Evolutionary conservation across 345 rosid genomes (phyloP), one percentile per base, ranked within the genome.

Genomic region (Camelina neglecta): DNA sequence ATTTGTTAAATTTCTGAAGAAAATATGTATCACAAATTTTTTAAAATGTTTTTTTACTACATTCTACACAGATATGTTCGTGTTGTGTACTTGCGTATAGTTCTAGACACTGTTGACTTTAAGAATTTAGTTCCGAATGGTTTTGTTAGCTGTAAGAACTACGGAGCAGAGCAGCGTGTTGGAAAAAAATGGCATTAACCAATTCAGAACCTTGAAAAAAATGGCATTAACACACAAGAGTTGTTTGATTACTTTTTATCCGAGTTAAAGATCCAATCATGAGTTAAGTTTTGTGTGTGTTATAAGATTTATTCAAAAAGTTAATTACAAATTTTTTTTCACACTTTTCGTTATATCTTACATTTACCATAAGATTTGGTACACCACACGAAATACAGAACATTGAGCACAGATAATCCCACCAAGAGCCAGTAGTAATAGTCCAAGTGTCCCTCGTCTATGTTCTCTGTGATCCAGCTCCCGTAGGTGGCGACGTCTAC

Each of bases 381-480:
- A 73, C 88, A 83, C 18, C 47, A 71, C 47, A 85, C 23, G 56
- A 67, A 85, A 65, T 80, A 80, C 2, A 81, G 0, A 55, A 87
- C 79, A 72, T 81, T 90, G 44, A 67, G 60, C 21, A 76, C 16
- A 58, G 81, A 60, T 74, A 91, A 51, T 10, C 53, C 74, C 0
- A 78, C 79, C 42, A 86, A 71, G 65, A 89, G 53, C 82, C 86
- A 85, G 33, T 82, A 86, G 48, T 82, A 89, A 47, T 82, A 83
- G 54, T 86, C 94, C 63, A 80, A 86, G 62, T 76, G 93, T 8
- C 87, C 91, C 56, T 74, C 74, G 58, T 87, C 72, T 33, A 86
- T 66, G 44, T 86, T 80, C 57, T 67, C 74, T 1, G 84, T 77
- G 21, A 89, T 79, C 97, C 94, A 82, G 26, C 87, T 82, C 41